Conservation (phyloP, 2,329 filamentous ascomycete genomes). For the Tolypocladium endophyticum region DNA sequence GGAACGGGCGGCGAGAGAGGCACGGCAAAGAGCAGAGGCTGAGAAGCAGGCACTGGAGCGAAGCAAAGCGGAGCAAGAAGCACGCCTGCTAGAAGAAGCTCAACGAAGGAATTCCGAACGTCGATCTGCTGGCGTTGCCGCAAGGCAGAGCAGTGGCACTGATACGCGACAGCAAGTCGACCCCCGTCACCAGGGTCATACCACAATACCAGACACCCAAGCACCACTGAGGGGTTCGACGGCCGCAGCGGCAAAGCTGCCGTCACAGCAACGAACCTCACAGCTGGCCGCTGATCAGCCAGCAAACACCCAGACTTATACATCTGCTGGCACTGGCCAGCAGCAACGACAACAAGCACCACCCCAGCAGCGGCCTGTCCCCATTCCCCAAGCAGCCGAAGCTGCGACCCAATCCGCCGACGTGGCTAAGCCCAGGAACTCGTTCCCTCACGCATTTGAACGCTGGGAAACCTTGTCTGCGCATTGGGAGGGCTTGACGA, state of each 20-base stretch:
- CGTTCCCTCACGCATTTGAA: conserved; percentile 94
- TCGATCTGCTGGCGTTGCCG: conserved; percentile 42
- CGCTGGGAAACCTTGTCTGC: conserved; percentile 95
- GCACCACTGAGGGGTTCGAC: conserved; percentile 5
- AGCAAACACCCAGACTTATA: conserved; percentile 1
- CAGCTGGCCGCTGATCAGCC: conserved; percentile 3
- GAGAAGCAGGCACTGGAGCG: conserved; percentile 45
- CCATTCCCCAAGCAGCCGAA: conserved; percentile 9
- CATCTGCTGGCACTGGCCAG: conserved; percentile 6
- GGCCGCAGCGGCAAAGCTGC: conserved; percentile 5
- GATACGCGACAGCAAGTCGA: conserved; percentile 21
- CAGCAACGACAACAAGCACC: conserved; percentile 4
- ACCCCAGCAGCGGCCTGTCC: conserved; percentile 4
- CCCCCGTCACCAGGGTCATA: conserved; percentile 18
- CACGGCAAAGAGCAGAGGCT: conserved; percentile 55
- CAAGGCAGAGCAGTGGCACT: conserved; percentile 18
- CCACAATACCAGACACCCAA: conserved; percentile 14
- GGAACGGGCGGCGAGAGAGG: conserved; percentile 68
- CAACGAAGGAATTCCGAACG: conserved; percentile 49
- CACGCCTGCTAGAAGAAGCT: conserved; percentile 42
- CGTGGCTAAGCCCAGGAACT: conserved; percentile 43
- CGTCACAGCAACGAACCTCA: conserved; percentile 7
- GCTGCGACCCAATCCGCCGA: conserved; percentile 8
- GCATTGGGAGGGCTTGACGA: conserved; percentile 95
- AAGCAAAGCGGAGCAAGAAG: conserved; percentile 47